Evolutionary conservation across 2,329 filamentous ascomycete species (phyloP), one percentile per base, ranked within the genome.

Genomic region (Apiospora arundinis): DNA sequence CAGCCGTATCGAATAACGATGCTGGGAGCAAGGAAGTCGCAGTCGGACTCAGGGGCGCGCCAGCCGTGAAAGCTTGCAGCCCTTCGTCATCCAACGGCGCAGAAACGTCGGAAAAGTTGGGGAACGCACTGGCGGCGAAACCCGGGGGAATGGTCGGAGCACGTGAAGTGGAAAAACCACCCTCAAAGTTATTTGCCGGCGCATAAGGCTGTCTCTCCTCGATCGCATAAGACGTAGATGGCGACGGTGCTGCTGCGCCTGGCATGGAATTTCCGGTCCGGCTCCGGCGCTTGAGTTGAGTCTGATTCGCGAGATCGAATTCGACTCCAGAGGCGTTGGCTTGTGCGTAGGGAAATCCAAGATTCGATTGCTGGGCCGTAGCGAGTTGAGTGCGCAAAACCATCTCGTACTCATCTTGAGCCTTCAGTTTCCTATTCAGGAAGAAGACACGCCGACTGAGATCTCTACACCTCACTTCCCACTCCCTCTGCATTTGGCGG

Each of bases 1-100:
- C 83, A 46, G 79, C 71, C 74, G 93, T 91, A 69, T 92, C 90
- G 73, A 89, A 84, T 72, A 88, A 87, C n/a, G 84, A 85, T 7
- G 93, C 92, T 0, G 93, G 93, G 21, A 97, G 83, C 4, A 95
- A 84, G 21, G 91, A 88, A 40, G 92, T 91, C 2, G 93, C 93
- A 4, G 92, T 92, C 1, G 93, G 93, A 76, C 92, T 95, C 79
- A 95, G 88, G 0, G 92, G 92, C 2, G 92, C 93, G 40, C 89
- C 90, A 23, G 86, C 88, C 3, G 87, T 90, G 46, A 92, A 79
- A 23, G 85, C 85, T 71, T 89, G 89, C 5, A 92, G 82, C 23
- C 92, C 91, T 1, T 89, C 87, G 44, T 93, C 91, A 7, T 89
- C 89, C 70, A 91, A 80, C 76, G 73, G 85, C 75, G 73, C 83